Conservation (phyloP, 1,139 yeast species). For the Zygosaccharomyces pseudobailii region DNA sequence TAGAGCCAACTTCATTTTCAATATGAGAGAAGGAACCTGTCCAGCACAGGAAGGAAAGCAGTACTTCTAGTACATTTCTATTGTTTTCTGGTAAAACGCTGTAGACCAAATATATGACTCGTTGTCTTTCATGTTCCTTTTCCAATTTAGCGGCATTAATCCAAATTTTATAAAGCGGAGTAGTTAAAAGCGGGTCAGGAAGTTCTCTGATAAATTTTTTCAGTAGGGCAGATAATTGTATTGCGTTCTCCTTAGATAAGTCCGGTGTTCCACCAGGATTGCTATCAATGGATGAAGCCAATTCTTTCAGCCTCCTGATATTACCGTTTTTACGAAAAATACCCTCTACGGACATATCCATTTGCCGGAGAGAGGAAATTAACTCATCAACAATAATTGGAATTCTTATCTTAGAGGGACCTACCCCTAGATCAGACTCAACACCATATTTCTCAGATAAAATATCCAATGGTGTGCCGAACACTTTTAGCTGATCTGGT, state of each 20-base stretch:
- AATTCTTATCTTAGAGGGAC: conserved; percentile 71
- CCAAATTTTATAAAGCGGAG: conserved; percentile 74
- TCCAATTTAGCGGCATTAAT: conserved; percentile 61
- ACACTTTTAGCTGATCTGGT: conserved; percentile 43
- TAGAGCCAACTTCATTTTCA: conserved; percentile 83
- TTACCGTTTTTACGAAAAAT: conserved; percentile 96
- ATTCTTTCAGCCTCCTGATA: conserved; percentile 71
- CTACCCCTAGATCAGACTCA: conserved; percentile 83
- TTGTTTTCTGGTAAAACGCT: conserved; percentile 78
- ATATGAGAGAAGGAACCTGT: conserved; percentile 92
- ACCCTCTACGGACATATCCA: conserved; percentile 96
- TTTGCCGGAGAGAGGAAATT: conserved; percentile 75
- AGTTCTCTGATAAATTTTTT: conserved; percentile 89
- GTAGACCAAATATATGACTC: conserved; percentile 65
- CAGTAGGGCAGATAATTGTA: conserved; percentile 89
- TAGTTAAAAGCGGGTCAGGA: conserved; percentile 86
- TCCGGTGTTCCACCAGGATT: conserved; percentile 71
- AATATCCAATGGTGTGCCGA: conserved; percentile 72
- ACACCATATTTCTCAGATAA: conserved; percentile 75
- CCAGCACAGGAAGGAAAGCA: conserved; percentile 86
- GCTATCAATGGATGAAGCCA: conserved; percentile 70
- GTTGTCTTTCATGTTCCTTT: conserved; percentile 46
- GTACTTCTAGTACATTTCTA: conserved; percentile 81
- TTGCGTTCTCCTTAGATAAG: conserved; percentile 73
- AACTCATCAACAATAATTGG: conserved; percentile 88